phyloP scores from a whole-genome alignment of 2,329 filamentous ascomycete species.

The Monosporascus sp. region DNA sequence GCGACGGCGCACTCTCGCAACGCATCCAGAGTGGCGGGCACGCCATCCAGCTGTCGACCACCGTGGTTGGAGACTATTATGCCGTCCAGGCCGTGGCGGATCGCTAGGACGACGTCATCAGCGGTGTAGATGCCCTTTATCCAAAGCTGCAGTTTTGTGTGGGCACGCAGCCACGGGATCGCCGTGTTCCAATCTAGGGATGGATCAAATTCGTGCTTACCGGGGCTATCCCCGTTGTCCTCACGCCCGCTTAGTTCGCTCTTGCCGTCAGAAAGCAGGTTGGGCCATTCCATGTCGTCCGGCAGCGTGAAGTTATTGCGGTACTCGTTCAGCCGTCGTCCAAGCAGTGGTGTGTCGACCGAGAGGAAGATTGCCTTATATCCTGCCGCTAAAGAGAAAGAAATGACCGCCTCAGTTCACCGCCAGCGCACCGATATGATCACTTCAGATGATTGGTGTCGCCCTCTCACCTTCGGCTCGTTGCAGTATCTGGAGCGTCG shows the following conservation, averaged over 20 bases:
- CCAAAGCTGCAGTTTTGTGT: slow-evolving; percentile 45
- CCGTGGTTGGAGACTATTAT: slow-evolving; percentile 43
- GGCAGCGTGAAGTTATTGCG: slow-evolving; percentile 47
- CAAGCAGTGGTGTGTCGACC: slow-evolving; percentile 49
- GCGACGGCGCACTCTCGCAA: slow-evolving; percentile 39
- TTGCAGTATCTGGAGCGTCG: slow-evolving; percentile 35
- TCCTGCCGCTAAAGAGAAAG: slow-evolving; percentile 30
- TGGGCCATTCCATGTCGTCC: slow-evolving; percentile 36
- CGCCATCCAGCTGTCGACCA: slow-evolving; percentile 41
- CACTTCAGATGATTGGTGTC: not conserved
- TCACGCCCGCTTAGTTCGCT: slow-evolving; percentile 2
- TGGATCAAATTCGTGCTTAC: slow-evolving; percentile 28
- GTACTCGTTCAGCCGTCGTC: slow-evolving; percentile 47
- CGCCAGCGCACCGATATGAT: not conserved
- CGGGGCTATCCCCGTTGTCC: slow-evolving; percentile 15
- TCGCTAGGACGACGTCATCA: slow-evolving; percentile 36
- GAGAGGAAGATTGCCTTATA: slow-evolving; percentile 51
- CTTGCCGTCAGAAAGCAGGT: slow-evolving; percentile 29
- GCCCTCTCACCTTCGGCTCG: slow-evolving; percentile 35
- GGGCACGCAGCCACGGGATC: slow-evolving; percentile 41
- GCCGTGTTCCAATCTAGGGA: slow-evolving; percentile 43
- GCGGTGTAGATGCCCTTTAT: slow-evolving; percentile 36
- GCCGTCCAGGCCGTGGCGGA: slow-evolving; percentile 18
- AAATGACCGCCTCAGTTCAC: not conserved
- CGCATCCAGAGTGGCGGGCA: slow-evolving; percentile 39